Base-by-base conservation (phyloP, 768 basidiomycete species). In the Tylopilus intermedius region DNA sequence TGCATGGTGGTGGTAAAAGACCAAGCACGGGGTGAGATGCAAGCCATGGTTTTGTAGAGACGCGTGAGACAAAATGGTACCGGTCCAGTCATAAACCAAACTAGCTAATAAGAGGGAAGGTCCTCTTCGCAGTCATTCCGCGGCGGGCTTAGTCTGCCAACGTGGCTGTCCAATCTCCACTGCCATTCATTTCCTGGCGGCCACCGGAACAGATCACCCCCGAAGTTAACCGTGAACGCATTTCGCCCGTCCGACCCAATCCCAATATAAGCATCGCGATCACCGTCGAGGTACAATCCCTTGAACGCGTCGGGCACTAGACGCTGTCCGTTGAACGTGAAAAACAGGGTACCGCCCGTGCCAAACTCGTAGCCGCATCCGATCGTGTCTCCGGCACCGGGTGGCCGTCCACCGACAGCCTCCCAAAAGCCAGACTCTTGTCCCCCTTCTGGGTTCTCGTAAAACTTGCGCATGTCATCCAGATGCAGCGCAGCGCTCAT, bases 391-490 rank as follows among this genome's bases (percentile, higher is more conserved):
- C 79, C 81, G 48, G 60, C 46, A 79, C 69, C 47, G 56, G 67
- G 24, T 55, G 61, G 24, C 71, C 64, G 40, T 35, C 54, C 13
- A 65, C 62, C 38, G 66, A 60, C 21, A 0, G 47, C 55, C 21
- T 42, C 55, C 60, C 67, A 65, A 80, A 41, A 58, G 2, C 56
- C 59, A 11, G 50, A 86, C 58, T 83, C 80, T 1, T 80, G 76
- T 10, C 84, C 85, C 15, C 84, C 85, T 43, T 80, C 72, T 2
- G 81, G 69, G 60, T 84, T 82, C 59, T 86, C 84, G 53, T 81
- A 86, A 73, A 86, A 87, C 66, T 86, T 87, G 62, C 82, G 77
- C 62, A 83, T 71, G 67, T 87, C 85, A 62, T 87, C 86, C 32
- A 87, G 75, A 58, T 87, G 85, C 26, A 85, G 70, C 2, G 77